These are phyloP conservation scores for Cordia subcordata DNA, from an alignment of 257 asterid genomes.

Conservation along the genomic window DNA sequence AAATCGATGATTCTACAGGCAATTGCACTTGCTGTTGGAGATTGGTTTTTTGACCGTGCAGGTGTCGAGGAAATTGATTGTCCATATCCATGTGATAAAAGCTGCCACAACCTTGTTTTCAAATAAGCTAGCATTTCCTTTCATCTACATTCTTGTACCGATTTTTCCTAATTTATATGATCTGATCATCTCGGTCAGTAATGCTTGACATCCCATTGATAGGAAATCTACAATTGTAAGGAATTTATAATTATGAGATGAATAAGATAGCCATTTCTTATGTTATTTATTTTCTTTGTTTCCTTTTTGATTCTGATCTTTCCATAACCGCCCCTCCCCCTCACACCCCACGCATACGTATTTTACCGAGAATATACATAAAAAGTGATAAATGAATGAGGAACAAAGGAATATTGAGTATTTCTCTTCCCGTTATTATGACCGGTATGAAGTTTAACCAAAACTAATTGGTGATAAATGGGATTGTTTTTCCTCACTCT, in stretches of 20 bases:
- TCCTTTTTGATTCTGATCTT: no score
- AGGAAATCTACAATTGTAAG: not conserved
- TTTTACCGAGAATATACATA: no score
- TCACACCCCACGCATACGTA: no score
- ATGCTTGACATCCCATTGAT: conserved; percentile 4
- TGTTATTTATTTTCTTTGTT: not conserved
- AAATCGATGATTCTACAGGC: conserved; percentile 25
- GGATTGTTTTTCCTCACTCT: no score
- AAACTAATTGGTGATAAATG: no score
- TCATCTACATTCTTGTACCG: not conserved
- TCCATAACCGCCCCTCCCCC: no score
- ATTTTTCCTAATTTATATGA: conserved; percentile 4
- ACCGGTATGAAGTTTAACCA: no score
- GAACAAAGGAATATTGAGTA: no score
- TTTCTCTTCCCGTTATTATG: no score
- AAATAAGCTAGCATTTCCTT: conserved; percentile 25
- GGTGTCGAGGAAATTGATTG: conserved; percentile 42
- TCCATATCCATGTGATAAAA: conserved; percentile 49
- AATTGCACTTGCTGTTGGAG: conserved; percentile 50
- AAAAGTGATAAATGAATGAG: no score
- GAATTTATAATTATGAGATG: not conserved
- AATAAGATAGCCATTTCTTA: not conserved
- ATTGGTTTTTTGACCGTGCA: conserved; percentile 52
- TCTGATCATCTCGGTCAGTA: conserved; percentile 22
- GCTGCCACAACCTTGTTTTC: conserved; percentile 67